phyloP scores from a whole-genome alignment of 148 eudicot species.

The Persicaria tinctoria region DNA sequence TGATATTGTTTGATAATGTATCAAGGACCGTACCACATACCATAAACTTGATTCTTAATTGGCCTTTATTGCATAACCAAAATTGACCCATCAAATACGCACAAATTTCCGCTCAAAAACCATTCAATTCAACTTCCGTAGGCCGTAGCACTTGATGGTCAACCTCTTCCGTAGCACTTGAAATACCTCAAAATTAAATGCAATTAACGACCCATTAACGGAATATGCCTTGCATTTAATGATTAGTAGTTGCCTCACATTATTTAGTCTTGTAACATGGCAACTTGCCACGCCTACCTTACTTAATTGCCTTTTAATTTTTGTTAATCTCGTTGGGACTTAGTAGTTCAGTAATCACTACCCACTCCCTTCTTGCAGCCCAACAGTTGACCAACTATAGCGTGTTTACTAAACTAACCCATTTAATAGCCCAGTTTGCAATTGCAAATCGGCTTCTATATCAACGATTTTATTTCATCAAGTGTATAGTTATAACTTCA shows the following conservation, averaged over 20 bases:
- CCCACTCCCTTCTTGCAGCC: conserved; percentile 4
- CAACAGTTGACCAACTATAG: not conserved
- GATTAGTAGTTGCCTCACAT: not conserved
- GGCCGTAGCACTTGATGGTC: conserved; percentile 15
- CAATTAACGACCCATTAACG: conserved; percentile 3
- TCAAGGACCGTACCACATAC: not conserved
- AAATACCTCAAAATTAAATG: not conserved
- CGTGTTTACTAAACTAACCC: no score
- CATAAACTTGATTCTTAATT: not conserved
- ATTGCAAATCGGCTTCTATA: no score
- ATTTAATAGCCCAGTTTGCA: no score
- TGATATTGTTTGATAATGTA: not conserved
- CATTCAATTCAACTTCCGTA: conserved; percentile 9
- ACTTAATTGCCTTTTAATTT: no score
- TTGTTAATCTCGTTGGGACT: not conserved
- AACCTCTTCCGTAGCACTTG: not conserved
- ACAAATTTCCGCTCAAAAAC: conserved; percentile 12
- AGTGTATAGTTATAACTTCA: no score
- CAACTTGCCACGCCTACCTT: conserved; percentile 8
- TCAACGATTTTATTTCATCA: no score
- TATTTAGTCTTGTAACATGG: not conserved
- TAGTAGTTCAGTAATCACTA: not conserved
- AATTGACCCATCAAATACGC: conserved; percentile 15
- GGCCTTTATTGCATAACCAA: not conserved
- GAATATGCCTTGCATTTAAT: conserved; percentile 5